These are phyloP conservation scores for Collybia mongolica DNA, from an alignment of 768 basidiomycete genomes.

Conservation along the genomic window DNA sequence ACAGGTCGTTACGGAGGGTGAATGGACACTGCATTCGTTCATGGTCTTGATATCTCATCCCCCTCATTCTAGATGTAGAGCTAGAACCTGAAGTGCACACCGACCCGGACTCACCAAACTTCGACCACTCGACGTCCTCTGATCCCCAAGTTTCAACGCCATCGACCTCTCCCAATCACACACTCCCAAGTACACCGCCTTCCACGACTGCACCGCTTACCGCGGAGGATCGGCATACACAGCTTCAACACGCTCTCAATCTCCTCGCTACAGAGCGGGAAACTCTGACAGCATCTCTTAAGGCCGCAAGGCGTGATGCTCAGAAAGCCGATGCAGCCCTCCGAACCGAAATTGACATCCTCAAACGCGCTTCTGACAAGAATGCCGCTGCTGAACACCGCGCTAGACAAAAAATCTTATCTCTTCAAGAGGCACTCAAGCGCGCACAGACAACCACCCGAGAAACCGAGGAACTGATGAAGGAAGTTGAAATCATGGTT, in stretches of 20 bases:
- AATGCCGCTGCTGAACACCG: slow-evolving; percentile 70
- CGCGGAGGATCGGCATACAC: slow-evolving; percentile 63
- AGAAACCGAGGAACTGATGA: slow-evolving; percentile 44
- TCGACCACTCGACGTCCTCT: slow-evolving; percentile 29
- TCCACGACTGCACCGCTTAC: slow-evolving; percentile 39
- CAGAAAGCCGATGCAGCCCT: slow-evolving; percentile 66
- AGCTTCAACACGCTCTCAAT: slow-evolving; percentile 68
- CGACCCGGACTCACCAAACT: slow-evolving; percentile 33
- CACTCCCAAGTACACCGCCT: slow-evolving; percentile 30
- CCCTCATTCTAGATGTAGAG: slow-evolving; percentile 18
- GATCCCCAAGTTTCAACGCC: slow-evolving; percentile 35
- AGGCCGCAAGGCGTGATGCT: slow-evolving; percentile 58
- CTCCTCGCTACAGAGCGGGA: slow-evolving; percentile 66
- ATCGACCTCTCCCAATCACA: slow-evolving; percentile 36
- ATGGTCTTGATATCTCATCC: slow-evolving; percentile 4
- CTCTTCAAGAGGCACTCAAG: slow-evolving; percentile 86
- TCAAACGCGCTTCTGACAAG: slow-evolving; percentile 84
- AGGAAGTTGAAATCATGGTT: slow-evolving; percentile 44
- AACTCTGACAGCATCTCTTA: slow-evolving; percentile 65
- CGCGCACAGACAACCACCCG: slow-evolving; percentile 61
- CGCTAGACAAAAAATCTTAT: slow-evolving; percentile 83
- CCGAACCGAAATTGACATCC: slow-evolving; percentile 78
- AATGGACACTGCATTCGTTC: slow-evolving; percentile 15
- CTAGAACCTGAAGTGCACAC: slow-evolving; percentile 29
- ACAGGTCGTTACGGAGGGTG: slow-evolving; percentile 70